These are phyloP conservation scores for Neurospora tetrasperma DNA, from an alignment of 495 filamentous ascomycete genomes.

Conservation along the genomic window DNA sequence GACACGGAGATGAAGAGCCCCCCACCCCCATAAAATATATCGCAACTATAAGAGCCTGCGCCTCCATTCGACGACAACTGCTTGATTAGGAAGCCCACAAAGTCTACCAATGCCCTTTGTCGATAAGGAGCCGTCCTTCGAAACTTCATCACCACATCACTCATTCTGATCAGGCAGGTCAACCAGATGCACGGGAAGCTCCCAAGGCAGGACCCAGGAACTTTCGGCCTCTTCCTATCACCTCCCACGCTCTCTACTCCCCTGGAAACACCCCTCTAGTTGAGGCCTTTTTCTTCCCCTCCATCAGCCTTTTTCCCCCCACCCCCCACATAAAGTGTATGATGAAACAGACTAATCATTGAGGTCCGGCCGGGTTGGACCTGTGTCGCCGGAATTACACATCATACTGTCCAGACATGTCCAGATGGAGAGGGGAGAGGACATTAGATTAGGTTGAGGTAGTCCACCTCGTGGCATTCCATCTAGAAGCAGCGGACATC, in stretches of 20 bases:
- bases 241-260: not conserved
- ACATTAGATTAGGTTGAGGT: not conserved
- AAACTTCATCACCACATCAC: not conserved
- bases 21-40: not conserved
- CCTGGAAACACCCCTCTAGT: not conserved
- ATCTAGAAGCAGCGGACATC: not conserved
- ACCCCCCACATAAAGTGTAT: not conserved
- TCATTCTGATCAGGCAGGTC: not conserved
- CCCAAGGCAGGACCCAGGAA: not conserved
- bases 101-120: not conserved
- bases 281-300: not conserved
- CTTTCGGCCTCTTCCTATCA: not conserved
- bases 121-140: not conserved
- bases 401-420: not conserved
- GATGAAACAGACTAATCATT: not conserved
- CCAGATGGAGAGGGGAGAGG: not conserved
- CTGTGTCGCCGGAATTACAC: not conserved
- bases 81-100: not conserved
- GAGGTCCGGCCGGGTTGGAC: not conserved
- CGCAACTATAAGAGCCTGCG: not conserved
- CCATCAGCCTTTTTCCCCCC: not conserved
- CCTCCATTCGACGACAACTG: not conserved
- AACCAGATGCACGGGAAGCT: not conserved
- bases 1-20: not conserved
- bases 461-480: not conserved